These are phyloP conservation scores for Lycium barbarum DNA, from an alignment of 257 asterid genomes.

Conservation along the genomic window DNA sequence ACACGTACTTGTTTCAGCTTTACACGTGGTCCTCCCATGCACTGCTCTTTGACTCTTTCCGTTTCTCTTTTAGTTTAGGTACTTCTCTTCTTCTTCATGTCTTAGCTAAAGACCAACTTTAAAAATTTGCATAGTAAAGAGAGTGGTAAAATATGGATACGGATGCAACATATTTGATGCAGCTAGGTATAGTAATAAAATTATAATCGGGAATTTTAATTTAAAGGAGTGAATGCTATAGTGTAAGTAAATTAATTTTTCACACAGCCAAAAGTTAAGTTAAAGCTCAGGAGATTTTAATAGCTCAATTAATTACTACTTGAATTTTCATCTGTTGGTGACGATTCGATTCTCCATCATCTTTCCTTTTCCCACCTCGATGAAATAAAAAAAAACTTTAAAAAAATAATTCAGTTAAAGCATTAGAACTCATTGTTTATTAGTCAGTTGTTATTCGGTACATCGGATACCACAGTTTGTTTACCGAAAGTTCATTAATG, in stretches of 20 bases:
- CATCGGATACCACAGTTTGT: neutral
- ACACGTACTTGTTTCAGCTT: slow-evolving; percentile 31
- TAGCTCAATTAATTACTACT: no score
- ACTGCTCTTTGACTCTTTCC: neutral
- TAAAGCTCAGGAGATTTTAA: no score
- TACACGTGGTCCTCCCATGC: neutral
- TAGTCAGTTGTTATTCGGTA: neutral
- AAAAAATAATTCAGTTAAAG: neutral
- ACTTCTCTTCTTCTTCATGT: neutral
- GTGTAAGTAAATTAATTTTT: neutral
- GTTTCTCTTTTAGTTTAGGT: neutral
- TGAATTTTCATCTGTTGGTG: no score
- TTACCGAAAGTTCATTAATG: neutral
- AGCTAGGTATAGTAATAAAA: no score
- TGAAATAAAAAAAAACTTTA: no score
- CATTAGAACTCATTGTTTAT: neutral
- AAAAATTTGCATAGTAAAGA: neutral
- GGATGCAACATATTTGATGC: neutral
- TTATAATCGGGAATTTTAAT: neutral
- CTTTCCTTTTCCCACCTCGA: no score
- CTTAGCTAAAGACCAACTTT: neutral
- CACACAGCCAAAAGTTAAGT: neutral
- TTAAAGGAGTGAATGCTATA: neutral
- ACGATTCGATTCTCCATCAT: no score
- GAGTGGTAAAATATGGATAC: neutral